Evolutionary conservation across 352 stramenopile genomes (phyloP), one percentile per base, ranked within the genome.

Genomic region (Phytophthora tentaculata): DNA sequence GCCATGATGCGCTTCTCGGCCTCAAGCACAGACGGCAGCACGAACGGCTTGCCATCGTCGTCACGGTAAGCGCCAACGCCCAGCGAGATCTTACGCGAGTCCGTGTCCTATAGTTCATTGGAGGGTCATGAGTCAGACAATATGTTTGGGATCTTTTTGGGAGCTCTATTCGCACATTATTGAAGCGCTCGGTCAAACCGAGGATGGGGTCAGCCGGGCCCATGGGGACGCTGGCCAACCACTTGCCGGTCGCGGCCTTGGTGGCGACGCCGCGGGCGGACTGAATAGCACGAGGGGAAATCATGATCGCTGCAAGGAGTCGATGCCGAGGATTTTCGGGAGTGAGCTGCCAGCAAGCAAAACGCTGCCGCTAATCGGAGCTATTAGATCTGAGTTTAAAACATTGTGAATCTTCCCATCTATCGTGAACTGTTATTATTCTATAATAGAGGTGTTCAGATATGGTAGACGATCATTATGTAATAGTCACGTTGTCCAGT

Each of bases 31-130:
- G 96, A 98, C 35, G 96, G 92, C 41, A 99, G 82, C 64, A 99
- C 94, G 71, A 95, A 99, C 60, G 97, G 97, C 83, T 97, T 97
- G 69, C 87, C 86, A 48, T 95, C 83, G 67, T 98, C 91, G 67
- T 98, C 95, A 69, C 98, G 91, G 84, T 99, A 99, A 7, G 98
- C 98, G 63, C 98, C 98, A n/a, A 99, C 98, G 52, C 98, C 98
- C 23, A 99, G 80, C 86, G 93, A 97, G 5, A 99, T 92, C 83
- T 99, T 99, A 51, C 88, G 73, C 54, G 92, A 44, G 74, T 98
- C 94, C 29, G 88, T 84, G 81, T 98, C 97, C 78, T 97, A 43
- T 14, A 73, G 32, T 37, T 41, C 0, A 13, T 13, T 14, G 16
- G 12, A 50, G 1, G 22, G 16, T 48, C 9, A 37, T 22, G 29